Base-by-base conservation (phyloP, 2,329 filamentous ascomycete genomes). In the Cladobotryum mycophilum region DNA sequence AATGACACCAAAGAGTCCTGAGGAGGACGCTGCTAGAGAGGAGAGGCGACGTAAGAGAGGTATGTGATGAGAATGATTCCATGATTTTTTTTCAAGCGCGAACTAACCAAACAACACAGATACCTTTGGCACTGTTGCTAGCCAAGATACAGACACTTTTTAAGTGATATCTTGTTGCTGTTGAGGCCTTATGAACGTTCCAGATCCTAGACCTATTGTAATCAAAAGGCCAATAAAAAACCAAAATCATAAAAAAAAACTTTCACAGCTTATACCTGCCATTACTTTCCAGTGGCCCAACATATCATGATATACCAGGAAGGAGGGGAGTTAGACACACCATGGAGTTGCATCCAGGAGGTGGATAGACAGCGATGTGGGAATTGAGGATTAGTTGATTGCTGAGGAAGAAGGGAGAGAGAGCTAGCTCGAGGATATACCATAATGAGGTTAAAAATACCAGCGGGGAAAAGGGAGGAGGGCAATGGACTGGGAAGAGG, bases 11-110 rank as follows among this genome's bases (percentile, higher is more conserved):
- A 80, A 73, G 64, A 76, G 71, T 51, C 70, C 70, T 0, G 69
- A 75, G 43, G 72, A 76, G 40, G 75, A 75, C 51, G 69, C 68
- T 17, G 69, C 69, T 8, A 66, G 66, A 48, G 72, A 73, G 22
- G 76, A 78, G 54, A 70, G 75, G 56, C 69, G 78, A 57, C 70
- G 76, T 40, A 84, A 82, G 70, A 73, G 80, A 75, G 76, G 80
- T 83, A 69, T 61, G 73, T 59, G 30, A 20, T 7, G n/a, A 45
- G 5, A 22, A 35, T 9, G 25, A n/a, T 11, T 6, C 14, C 25
- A 3, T 11, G 37, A 46, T 34, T 13, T 20, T 11, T n/a, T n/a
- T n/a, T 18, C 17, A 18, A 13, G 5, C 14, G 36, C 41, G 37
- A 33, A 33, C 44, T 47, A 18, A 46, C 33, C 13, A 6, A 14